Conservation (phyloP, 345 rosid species). For the Citrus medica region DNA sequence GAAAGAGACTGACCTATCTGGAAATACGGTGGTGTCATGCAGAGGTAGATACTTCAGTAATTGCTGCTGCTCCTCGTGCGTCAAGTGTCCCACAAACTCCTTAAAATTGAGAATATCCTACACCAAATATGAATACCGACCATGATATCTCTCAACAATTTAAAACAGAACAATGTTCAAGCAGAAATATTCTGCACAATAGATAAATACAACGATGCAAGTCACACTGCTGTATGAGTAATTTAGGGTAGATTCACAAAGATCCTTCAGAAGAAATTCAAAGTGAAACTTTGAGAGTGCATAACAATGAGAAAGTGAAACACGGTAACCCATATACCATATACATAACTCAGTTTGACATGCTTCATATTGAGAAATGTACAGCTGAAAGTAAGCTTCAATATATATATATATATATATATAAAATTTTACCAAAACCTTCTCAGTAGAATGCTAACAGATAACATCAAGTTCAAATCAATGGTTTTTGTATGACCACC, state of each 20-base stretch:
- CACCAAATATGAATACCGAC: constrained; percentile 14
- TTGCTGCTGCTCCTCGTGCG: constrained; percentile 77
- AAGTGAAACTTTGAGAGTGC: background rate
- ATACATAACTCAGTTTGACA: background rate
- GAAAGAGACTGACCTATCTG: constrained; percentile 53
- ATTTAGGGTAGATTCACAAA: background rate
- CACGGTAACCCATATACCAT: background rate
- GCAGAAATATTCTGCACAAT: background rate
- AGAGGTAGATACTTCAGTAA: constrained; percentile 69
- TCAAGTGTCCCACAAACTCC: constrained; percentile 61
- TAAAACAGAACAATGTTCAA: background rate
- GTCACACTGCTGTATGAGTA: background rate
- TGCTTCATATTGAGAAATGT: background rate
- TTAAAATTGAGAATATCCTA: constrained; percentile 84
- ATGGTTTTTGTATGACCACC: background rate
- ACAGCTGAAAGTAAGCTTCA: background rate
- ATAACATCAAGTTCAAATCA: background rate
- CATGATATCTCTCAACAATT: background rate
- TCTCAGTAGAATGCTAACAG: background rate
- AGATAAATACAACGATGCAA: background rate
- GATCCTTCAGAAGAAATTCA: background rate
- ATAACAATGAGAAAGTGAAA: background rate
- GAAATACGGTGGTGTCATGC: constrained; percentile 50
- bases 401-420: background rate
- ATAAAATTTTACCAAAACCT: background rate